Conservation (phyloP, 1,284 basidiomycete species). For the Meira miltonrushii region DNA sequence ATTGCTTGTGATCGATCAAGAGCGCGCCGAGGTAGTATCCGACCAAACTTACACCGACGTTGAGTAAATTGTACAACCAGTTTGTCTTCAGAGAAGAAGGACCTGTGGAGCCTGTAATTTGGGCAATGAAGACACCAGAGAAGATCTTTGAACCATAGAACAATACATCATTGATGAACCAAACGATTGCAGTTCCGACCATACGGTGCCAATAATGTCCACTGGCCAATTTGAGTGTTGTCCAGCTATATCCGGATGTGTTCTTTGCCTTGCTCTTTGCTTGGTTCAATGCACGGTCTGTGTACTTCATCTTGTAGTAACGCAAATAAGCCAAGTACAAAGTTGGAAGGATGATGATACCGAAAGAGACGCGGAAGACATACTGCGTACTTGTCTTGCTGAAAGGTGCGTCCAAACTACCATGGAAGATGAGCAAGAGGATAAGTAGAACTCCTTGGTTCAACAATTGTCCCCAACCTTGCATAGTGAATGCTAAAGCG, state of each 20-base stretch:
- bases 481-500: constrained; percentile 59
- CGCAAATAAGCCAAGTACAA: constrained; percentile 59
- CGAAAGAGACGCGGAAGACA: constrained; percentile 60
- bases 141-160: constrained; percentile 56
- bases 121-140: constrained; percentile 47
- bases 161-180: constrained; percentile 57
- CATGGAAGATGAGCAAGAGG: constrained; percentile 58
- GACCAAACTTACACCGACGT: constrained; percentile 55
- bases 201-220: constrained; percentile 58
- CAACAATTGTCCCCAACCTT: constrained; percentile 59
- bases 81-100: constrained; percentile 53
- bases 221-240: constrained; percentile 56
- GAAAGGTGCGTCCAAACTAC: constrained; percentile 53
- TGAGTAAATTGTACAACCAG: constrained; percentile 59
- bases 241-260: constrained; percentile 57
- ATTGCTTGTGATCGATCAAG: constrained; percentile 59
- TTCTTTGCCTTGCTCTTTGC: constrained; percentile 55
- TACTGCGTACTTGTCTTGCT: constrained; percentile 56
- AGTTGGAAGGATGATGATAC: constrained; percentile 57
- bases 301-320: constrained; percentile 56
- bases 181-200: constrained; percentile 56
- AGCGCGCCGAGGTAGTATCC: constrained; percentile 60
- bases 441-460: constrained; percentile 59
- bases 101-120: constrained; percentile 53
- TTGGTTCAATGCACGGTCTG: constrained; percentile 50